phyloP scores from a whole-genome alignment of 495 filamentous ascomycete species.

The Jackrogersella multiformis region DNA sequence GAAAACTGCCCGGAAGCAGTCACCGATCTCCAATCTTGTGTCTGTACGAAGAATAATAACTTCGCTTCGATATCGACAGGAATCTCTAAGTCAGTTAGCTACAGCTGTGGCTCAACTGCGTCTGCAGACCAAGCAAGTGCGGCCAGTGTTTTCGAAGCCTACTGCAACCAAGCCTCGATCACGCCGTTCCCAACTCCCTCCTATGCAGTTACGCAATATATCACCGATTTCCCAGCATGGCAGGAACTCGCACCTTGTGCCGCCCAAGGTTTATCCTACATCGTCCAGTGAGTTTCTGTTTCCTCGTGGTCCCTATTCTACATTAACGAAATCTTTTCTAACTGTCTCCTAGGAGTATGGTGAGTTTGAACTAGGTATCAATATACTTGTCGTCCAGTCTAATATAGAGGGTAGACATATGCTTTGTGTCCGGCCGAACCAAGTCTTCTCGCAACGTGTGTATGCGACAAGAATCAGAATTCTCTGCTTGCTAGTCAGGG shows the following conservation, averaged over 20 bases:
- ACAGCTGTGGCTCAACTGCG: conserved; percentile 54
- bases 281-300: conserved; percentile 47
- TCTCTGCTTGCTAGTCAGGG: conserved; percentile 47
- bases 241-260: conserved; percentile 58
- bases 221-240: conserved; percentile 58
- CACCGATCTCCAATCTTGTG: conserved; percentile 56
- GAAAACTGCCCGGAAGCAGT: conserved; percentile 52
- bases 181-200: conserved; percentile 50
- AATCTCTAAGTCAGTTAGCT: conserved; percentile 51
- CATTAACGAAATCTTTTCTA: not conserved
- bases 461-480: conserved; percentile 59
- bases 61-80: conserved; percentile 49
- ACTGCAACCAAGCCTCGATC: conserved; percentile 55
- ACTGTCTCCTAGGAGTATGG: conserved; percentile 47
- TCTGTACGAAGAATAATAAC: conserved; percentile 61
- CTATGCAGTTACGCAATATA: conserved; percentile 51
- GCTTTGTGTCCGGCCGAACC: conserved; percentile 51
- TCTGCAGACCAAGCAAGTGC: conserved; percentile 58
- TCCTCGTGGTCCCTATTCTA: not conserved
- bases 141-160: conserved; percentile 53
- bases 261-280: conserved; percentile 48
- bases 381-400: conserved; percentile 2
- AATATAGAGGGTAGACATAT: conserved; percentile 38
- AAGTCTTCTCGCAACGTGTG: conserved; percentile 56
- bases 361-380: conserved; percentile 28